Evolutionary conservation across 192 early-diverging fungal genomes (phyloP).

Genomic region (Umbelopsis isabellina): DNA sequence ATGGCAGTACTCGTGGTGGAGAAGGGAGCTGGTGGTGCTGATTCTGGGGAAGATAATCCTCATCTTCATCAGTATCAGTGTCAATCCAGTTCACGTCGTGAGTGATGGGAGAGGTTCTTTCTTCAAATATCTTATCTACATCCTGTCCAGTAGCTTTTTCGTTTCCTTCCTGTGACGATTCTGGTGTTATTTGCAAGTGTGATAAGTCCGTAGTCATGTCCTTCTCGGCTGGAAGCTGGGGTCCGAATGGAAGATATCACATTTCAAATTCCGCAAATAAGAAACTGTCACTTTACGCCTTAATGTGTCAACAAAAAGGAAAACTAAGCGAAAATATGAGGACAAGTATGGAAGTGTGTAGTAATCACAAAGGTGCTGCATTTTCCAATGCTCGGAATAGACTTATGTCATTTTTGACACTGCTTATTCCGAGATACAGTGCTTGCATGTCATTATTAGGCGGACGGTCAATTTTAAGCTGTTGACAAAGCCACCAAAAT

Average conservation of each 20-base stretch:
- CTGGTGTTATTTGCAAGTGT: slow-evolving; percentile 1
- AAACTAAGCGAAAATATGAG: too few relatives aligned
- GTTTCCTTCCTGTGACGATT: slow-evolving; percentile 9
- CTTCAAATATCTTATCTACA: not conserved
- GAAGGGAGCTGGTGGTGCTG: slow-evolving; percentile 12
- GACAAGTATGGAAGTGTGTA: too few relatives aligned
- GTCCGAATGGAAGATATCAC: too few relatives aligned
- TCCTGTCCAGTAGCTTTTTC: not conserved
- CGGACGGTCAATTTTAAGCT: not conserved
- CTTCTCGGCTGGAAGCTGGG: not conserved
- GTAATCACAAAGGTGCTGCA: too few relatives aligned
- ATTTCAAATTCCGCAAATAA: not conserved
- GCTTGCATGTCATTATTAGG: too few relatives aligned
- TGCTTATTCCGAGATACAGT: too few relatives aligned
- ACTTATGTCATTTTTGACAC: too few relatives aligned
- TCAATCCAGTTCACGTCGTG: slow-evolving; percentile 26
- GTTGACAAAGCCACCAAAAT: slow-evolving; percentile 14
- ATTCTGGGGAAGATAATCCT: slow-evolving; percentile 29
- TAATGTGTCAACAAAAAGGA: too few relatives aligned
- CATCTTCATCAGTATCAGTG: slow-evolving; percentile 33
- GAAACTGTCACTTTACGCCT: too few relatives aligned
- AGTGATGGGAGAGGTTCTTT: not conserved
- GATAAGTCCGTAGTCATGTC: not conserved
- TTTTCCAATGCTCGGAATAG: too few relatives aligned
- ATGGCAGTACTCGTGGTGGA: not conserved